Base-by-base conservation (phyloP, 305 asterid genomes). In the Ilex paraguariensis region DNA sequence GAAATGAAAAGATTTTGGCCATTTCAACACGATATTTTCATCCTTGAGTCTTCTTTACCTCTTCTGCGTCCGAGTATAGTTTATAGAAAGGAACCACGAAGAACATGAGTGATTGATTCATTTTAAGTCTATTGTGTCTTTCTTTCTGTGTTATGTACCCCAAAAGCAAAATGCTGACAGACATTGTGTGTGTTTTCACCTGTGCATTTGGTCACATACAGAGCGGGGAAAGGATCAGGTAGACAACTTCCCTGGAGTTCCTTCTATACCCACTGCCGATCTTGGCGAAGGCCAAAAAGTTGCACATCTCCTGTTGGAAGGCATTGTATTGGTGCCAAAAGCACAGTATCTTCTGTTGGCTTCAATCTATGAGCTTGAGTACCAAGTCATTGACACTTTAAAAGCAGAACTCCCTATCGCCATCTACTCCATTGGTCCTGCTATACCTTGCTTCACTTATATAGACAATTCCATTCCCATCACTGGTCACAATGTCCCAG, bases 361-460 rank as follows among this genome's bases (percentile, higher is more conserved):
- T 15, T 63, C 84, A n/a, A 60, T 77, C 56, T 65, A 42, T 50
- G 91, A 82, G 70, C 73, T 87, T 3, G 92, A 82, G 59, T 31
- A 77, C 16, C 66, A 59, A 56, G 80, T 31, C 3, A 53, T 80
- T 10, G 70, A 79, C 54, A 81, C 79, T 32, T 31, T 87, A 8
- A 79, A 58, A 16, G 71, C 60, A 28, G 81, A 76, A 62, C 77
- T 87, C 54, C 6, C 75, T 15, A 72, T 72, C 60, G 90, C 87
- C 0, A 17, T 84, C 1, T 77, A 80, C 86, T 77, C 86, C 5
- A 30, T 79, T 44, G 95, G 95, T 61, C 87, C 95, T 0, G 66
- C 75, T 3, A 77, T 84, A 63, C 89, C 91, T 54, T 77, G 71
- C 77, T 54, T 69, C 67, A 57, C 78, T 49, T 76, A 73, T 6